Evolutionary conservation across 1,139 yeast species (phyloP).

Genomic region (Nakaseomyces kungkrabaensis): DNA sequence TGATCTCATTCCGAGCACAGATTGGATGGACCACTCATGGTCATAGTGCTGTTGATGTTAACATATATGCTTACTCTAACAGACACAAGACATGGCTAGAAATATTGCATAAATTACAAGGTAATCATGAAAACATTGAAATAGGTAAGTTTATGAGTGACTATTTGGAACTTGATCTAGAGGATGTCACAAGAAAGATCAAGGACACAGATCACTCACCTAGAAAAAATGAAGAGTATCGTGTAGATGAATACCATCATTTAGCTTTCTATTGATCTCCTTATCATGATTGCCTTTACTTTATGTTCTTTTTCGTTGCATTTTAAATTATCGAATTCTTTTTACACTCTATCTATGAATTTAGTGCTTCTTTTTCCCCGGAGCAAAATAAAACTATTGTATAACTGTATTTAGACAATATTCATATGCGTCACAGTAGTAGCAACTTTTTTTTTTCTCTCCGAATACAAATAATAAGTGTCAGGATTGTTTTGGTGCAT

Average conservation of each 20-base stretch:
- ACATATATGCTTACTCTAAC: slow-evolving; percentile 64
- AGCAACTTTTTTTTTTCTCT: no score
- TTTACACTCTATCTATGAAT: no score
- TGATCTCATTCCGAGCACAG: slow-evolving; percentile 61
- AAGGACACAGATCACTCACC: slow-evolving; percentile 40
- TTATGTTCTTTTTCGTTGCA: no score
- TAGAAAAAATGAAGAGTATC: background rate
- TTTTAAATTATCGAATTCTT: no score
- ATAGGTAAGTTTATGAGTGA: slow-evolving; percentile 62
- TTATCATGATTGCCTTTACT: background rate
- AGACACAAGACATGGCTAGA: slow-evolving; percentile 34
- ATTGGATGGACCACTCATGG: slow-evolving; percentile 88
- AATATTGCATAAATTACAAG: slow-evolving; percentile 45
- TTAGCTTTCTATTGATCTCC: background rate
- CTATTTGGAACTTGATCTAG: slow-evolving; percentile 46
- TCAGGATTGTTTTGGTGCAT: no score
- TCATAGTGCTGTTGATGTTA: slow-evolving; percentile 84
- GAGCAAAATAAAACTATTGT: no score
- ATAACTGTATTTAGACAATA: no score
- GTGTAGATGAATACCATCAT: background rate
- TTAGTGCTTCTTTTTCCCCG: no score
- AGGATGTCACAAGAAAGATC: slow-evolving; percentile 40
- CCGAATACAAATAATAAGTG: no score
- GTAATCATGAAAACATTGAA: slow-evolving; percentile 78
- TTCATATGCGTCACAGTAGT: no score